Percentiles rank a stretch among this genome's conserved stretches.
Conservation (phyloP, 345 rosid species). For the Mangifera indica region DNA sequence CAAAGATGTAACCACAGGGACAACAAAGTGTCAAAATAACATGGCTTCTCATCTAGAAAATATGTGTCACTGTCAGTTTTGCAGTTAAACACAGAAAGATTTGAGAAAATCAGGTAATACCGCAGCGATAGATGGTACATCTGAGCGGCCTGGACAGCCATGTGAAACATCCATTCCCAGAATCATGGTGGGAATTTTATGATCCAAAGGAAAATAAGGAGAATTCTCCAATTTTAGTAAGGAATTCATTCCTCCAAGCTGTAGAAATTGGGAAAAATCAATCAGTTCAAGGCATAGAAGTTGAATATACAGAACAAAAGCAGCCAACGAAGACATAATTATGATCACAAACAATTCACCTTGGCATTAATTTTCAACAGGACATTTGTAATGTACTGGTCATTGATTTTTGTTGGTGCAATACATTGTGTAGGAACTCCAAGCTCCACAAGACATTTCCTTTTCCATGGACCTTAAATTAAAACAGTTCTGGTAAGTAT, state of each 20-base stretch:
- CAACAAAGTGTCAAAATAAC: neutral
- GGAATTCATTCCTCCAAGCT: slow-evolving; percentile 45
- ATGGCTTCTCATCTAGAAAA: neutral
- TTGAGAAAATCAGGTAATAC: slow-evolving; percentile 12
- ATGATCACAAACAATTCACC: slow-evolving; percentile 11
- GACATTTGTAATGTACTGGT: slow-evolving; percentile 35
- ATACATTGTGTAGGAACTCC: slow-evolving; percentile 39
- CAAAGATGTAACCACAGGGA: neutral
- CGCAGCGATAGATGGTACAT: slow-evolving; percentile 39
- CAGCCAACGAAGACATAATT: neutral
- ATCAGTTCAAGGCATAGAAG: neutral
- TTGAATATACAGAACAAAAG: neutral
- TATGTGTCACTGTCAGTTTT: neutral
- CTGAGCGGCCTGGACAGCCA: slow-evolving; percentile 41
- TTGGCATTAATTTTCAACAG: slow-evolving; percentile 40
- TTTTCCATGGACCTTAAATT: slow-evolving; percentile 38
- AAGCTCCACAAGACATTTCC: slow-evolving; percentile 29
- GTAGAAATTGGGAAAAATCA: neutral
- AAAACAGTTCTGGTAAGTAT: neutral
- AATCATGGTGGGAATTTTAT: slow-evolving; percentile 34
- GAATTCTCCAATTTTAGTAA: slow-evolving; percentile 28
- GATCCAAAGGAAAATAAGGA: slow-evolving; percentile 31
- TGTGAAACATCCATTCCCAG: slow-evolving; percentile 46
- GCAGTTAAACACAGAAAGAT: too few species aligned
- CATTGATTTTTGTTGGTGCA: slow-evolving; percentile 37